Evolutionary conservation across 2,329 filamentous ascomycete species (phyloP), one percentile per base, ranked within the genome.

Genomic region (Dryadomyces quercivorus): DNA sequence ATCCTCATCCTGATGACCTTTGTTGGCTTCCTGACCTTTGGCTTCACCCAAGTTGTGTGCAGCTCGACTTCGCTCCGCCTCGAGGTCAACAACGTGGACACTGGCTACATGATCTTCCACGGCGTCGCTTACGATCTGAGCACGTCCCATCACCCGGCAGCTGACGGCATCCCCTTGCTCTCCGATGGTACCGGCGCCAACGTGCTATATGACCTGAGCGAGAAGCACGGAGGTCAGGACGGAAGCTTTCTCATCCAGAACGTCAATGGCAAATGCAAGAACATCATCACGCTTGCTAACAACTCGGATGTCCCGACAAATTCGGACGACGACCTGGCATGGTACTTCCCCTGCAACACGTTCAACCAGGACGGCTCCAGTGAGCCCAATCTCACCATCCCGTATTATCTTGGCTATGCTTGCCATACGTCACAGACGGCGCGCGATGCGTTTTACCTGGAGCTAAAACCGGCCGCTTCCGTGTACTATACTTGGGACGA

Each of bases 241-340:
- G 92, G 88, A 56, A 97, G 91, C 65, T 98, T 98, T 67, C 72
- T 98, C 64, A 98, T 98, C 71, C 93, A 98, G 67, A 95, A 97
- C 61, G 93, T 98, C 68, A 98, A 98, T 63, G 94, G 93, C 50
- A 87, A 86, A 59, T 98, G 93, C 78, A 98, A 97, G 72, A 86
- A 79, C 10, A 70, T 97, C 55, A 95, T 98, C 65, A 95, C 81
- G 1, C 69, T 76, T 8, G 80, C 85, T 1, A 66, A 77, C 1
- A 75, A 75, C 54, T 94, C 91, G 0, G 85, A 89, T 62, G 82
- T 98, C 9, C 89, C 91, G 1, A 86, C 85, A 6, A 84, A 95
- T 65, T 70, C 68, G 26, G 71, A 84, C 52, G 82, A 83, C 12
- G 72, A 95, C 55, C 72, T 98, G 58, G 93, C 85, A 1, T 98